Percentiles rank a stretch among this genome's conserved stretches.
These are phyloP conservation scores for Scortechinia acanthostroma DNA, from an alignment of 2,329 filamentous ascomycete genomes.

Conservation along the genomic window DNA sequence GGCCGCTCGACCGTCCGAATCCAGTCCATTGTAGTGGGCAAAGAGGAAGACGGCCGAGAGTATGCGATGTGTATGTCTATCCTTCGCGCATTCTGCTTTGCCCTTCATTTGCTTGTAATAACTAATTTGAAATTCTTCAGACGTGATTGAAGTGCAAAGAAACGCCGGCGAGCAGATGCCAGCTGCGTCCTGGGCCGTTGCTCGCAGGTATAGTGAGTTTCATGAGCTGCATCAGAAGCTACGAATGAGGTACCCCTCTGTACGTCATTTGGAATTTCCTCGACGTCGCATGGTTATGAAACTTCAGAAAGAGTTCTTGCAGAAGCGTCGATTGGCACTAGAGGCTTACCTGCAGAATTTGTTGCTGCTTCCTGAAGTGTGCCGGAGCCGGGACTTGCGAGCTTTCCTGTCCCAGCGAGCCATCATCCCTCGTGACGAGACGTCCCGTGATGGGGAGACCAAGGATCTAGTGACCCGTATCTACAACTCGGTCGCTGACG, in stretches of 20 bases:
- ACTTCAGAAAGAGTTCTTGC: conserved; percentile 87
- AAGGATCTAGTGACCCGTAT: conserved; percentile 87
- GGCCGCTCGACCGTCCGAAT: conserved; percentile 85
- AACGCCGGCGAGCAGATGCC: conserved; percentile 93
- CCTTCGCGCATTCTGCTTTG: no score
- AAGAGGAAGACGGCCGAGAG: conserved; percentile 85
- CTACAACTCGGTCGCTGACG: conserved; percentile 93
- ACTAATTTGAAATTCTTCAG: not conserved
- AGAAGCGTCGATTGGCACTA: conserved; percentile 76
- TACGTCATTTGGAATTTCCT: conserved; percentile 85
- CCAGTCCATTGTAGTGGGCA: conserved; percentile 85
- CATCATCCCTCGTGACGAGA: conserved; percentile 49
- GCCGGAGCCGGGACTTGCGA: conserved; percentile 82
- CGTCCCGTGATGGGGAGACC: conserved; percentile 40
- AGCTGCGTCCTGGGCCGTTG: conserved; percentile 87
- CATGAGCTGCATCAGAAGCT: conserved; percentile 89
- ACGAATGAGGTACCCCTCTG: conserved; percentile 76
- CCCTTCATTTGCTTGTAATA: not conserved
- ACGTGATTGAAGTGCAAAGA: conserved; percentile 83
- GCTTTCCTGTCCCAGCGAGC: conserved; percentile 88
- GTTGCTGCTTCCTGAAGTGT: conserved; percentile 82
- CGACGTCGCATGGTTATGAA: conserved; percentile 90
- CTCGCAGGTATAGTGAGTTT: conserved; percentile 93
- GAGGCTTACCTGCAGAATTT: conserved; percentile 81
- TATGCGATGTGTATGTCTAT: conserved; percentile 63